Percentiles rank a stretch among this genome's conserved stretches.
These are phyloP conservation scores for Neovahlkampfia damariscottae DNA, from an alignment of 78 protist genomes.

Conservation along the genomic window DNA sequence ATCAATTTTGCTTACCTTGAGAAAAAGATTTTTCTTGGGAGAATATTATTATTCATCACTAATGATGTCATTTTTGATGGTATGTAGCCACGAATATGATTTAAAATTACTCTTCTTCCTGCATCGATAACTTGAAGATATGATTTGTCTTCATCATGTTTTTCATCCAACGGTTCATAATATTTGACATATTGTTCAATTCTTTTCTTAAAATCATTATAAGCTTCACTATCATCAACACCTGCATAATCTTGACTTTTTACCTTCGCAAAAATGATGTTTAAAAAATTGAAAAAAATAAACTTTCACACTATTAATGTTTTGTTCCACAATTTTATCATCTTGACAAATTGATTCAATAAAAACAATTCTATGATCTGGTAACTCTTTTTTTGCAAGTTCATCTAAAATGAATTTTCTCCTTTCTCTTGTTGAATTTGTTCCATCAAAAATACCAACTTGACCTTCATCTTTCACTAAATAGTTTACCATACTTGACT, in stretches of 20 bases:
- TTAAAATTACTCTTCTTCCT: conserved; percentile 39
- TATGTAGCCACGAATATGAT: conserved; percentile 52
- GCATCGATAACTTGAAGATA: conserved; percentile 46
- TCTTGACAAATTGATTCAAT: conserved; percentile 35
- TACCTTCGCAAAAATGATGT: conserved; percentile 41
- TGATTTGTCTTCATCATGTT: background rate
- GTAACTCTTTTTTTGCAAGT: background rate
- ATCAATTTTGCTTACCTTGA: too few species aligned
- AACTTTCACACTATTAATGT: conserved; percentile 43
- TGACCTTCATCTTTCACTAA: conserved; percentile 24
- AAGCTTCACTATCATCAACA: background rate
- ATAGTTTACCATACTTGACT: background rate
- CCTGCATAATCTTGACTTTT: conserved; percentile 6
- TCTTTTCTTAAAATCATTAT: background rate
- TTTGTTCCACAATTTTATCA: conserved; percentile 33
- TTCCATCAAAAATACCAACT: conserved; percentile 71
- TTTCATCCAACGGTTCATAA: conserved; percentile 1
- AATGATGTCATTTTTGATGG: conserved; percentile 52
- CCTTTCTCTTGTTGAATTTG: conserved; percentile 49
- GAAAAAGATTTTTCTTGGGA: conserved; percentile 24
- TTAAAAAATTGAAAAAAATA: too few species aligned
- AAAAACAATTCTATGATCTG: conserved; percentile 2
- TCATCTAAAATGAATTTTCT: conserved; percentile 29
- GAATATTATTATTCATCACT: conserved; percentile 61
- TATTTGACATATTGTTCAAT: background rate